phyloP scores from a whole-genome alignment of 176 grass and related monocot species.

The Poa annua region DNA sequence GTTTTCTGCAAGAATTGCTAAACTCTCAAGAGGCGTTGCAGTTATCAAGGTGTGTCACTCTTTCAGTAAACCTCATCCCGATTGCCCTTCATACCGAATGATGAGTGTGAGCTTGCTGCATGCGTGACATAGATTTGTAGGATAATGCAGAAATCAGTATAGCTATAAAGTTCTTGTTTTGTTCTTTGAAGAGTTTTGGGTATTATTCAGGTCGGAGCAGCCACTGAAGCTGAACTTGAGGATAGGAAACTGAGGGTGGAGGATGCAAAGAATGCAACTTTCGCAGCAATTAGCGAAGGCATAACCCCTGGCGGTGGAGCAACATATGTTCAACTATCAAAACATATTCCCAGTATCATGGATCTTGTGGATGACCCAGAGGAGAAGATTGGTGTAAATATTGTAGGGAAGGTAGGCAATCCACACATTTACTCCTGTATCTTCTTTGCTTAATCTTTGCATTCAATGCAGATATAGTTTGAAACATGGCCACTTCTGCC shows the following conservation, averaged over 20 bases:
- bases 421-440: not conserved
- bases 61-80: not conserved
- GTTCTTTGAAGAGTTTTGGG: no score
- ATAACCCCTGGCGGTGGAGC: no score
- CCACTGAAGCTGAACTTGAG: no score
- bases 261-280: no score
- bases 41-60: slow-evolving; percentile 66
- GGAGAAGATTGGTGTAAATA: slow-evolving; percentile 88
- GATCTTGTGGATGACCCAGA: slow-evolving; percentile 70
- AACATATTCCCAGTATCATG: slow-evolving; percentile 54
- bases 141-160: no score
- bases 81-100: slow-evolving; percentile 4
- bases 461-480: not conserved
- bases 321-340: no score
- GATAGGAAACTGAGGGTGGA: no score
- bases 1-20: slow-evolving; percentile 86
- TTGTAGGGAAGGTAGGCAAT: slow-evolving; percentile 83
- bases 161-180: no score
- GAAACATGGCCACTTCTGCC: not conserved
- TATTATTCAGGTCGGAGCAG: no score
- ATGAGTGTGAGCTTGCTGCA: slow-evolving; percentile 2
- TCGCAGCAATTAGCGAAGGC: no score
- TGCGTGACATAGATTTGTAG: no score
- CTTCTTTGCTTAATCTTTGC: not conserved
- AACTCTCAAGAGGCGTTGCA: slow-evolving; percentile 83